Evolutionary conservation across 2,329 filamentous ascomycete genomes (phyloP), one percentile per base, ranked within the genome.

Genomic region (Leptographium radiaticola): DNA sequence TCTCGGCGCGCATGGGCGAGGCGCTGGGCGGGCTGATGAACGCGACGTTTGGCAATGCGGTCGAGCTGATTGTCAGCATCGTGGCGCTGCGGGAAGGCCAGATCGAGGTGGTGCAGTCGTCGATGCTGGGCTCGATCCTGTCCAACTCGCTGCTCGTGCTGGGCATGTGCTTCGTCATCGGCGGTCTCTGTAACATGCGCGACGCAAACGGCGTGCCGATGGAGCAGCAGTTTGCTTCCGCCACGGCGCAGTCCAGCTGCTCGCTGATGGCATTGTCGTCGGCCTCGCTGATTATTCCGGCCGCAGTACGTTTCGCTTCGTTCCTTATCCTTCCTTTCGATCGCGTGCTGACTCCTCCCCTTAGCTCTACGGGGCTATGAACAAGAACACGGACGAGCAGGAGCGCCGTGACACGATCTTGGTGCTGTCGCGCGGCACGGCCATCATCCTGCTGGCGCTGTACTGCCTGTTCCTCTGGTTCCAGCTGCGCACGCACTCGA

Each of bases 91-190:
- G 75, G 60, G 82, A 93, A 62, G 81, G 83, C 58, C 86, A 97
- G 70, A 94, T 94, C 33, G 71, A 84, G 40, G 94, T 97, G 56
- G 89, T 96, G 6, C 89, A 96, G 68, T 93, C 90, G 0, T 96
- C 90, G 0, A 75, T 97, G 43, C 87, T 96, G 58, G 90, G 90
- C 52, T 90, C 85, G 67, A 95, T 96, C 66, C 74, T 96, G 25
- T 95, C 89, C 44, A 96, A 96, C 65, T 69, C 96, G 55, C 78
- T 95, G 4, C 79, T 95, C 15, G 88, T 95, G 48, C 72, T 95
- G 72, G 90, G 89, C 55, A 94, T 90, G 81, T 93, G 84, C 65
- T 96, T 94, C 71, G 73, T 89, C 59, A 77, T 86, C 53, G 87
- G 87, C 53, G 87, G 87, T 36, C 71, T 89, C 56, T 74, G 75